These are phyloP conservation scores for Penicillium dipodomyicola DNA, from an alignment of 495 filamentous ascomycete species.

Conservation along the genomic window DNA sequence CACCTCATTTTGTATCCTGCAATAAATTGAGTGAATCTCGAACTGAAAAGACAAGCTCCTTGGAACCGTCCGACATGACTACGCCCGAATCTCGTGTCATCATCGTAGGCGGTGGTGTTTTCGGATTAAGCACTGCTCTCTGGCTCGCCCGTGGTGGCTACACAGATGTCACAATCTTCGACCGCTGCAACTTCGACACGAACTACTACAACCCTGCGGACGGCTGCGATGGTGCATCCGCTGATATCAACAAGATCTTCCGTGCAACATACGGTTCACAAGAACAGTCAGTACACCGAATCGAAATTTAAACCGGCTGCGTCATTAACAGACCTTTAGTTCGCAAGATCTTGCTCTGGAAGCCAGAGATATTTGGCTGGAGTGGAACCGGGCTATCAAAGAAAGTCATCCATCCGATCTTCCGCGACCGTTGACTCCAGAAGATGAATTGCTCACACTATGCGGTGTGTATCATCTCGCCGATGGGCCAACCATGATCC, in stretches of 20 bases:
- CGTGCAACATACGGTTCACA: constrained; percentile 17
- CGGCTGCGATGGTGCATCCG: constrained; percentile 18
- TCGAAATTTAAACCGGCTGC: too few relatives aligned
- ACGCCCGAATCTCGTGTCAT: constrained; percentile 14
- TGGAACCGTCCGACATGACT: neutral
- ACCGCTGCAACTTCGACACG: constrained; percentile 13
- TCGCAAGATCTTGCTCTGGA: constrained; percentile 19
- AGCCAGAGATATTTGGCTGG: constrained; percentile 15
- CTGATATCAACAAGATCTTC: constrained; percentile 22
- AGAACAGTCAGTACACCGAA: constrained; percentile 6
- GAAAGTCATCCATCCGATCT: constrained; percentile 10
- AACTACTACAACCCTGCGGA: constrained; percentile 12
- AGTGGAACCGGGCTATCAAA: constrained; percentile 16
- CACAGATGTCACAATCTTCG: constrained; percentile 18
- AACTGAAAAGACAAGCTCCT: too few relatives aligned
- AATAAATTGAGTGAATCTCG: too few relatives aligned
- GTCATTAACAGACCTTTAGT: neutral
- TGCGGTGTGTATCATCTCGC: constrained; percentile 18
- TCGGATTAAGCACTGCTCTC: constrained; percentile 18
- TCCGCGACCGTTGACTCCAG: constrained; percentile 14
- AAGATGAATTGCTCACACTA: constrained; percentile 16
- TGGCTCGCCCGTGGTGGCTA: constrained; percentile 19
- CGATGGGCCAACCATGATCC: constrained; percentile 15
- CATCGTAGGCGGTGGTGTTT: constrained; percentile 20
- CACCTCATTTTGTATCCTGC: too few relatives aligned